Evolutionary conservation across 106 monocot genomes (phyloP), one percentile per base, ranked within the genome.

Genomic region (Alisma plantagoaquatica): DNA sequence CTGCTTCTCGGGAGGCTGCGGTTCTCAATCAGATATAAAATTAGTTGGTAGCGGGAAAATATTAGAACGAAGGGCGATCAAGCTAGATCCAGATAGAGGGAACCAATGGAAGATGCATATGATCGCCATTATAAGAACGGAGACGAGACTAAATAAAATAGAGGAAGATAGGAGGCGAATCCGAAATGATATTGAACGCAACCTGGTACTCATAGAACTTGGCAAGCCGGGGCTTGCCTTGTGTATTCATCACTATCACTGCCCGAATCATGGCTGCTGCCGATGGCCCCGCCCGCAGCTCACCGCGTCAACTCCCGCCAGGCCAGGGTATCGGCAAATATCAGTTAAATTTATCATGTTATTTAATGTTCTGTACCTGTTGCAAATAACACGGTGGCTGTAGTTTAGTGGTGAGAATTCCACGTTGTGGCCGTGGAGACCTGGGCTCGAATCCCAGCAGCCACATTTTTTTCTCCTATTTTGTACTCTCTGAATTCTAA

Each of bases 381-480:
- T n/a, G n/a, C n/a, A n/a, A n/a, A n/a, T n/a, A 38, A 38, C 35
- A 38, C 14, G 46, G 16, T 84, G 80, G 85, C 80, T 85, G 85
- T 85, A 85, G 79, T 85, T 85, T 80, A 80, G 80, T 86, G 80
- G 77, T 80, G 50, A 86, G 80, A 86, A 80, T 86, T 86, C 77
- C 76, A 80, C 85, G 80, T 86, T 86, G 85, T 79, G 85, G 85
- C 80, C 80, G 86, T 80, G 76, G 80, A 86, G 80, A 86, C 86
- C 86, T 86, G 80, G 86, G 80, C 80, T 86, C 86, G 80, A 86
- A 77, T 77, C 80, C 80, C 86, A 86, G 86, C 80, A 86, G 70
- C 86, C 80, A 86, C 80, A 80, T 38, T 56, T 56, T 50, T 46
- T 38, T 38, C n/a, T n/a, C n/a, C n/a, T n/a, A n/a, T n/a, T n/a